Evolutionary conservation across 2,329 filamentous ascomycete species (phyloP).

Genomic region (Colletotrichum scovillei): DNA sequence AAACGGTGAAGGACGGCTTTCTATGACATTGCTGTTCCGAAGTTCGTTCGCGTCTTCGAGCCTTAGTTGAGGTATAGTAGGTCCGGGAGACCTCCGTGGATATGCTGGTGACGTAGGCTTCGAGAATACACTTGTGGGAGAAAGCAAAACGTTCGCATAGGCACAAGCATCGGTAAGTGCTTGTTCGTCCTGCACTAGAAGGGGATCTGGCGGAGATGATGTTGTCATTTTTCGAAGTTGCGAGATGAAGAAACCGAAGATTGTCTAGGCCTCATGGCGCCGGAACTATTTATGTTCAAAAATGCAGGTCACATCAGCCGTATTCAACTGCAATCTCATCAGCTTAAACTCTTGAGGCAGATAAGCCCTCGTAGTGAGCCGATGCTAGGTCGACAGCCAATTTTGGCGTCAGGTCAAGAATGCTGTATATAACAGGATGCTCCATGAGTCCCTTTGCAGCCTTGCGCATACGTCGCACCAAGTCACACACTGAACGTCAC

Average conservation of each 20-base stretch:
- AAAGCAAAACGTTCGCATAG: slow-evolving; percentile 7
- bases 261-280: neutral
- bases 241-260: neutral
- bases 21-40: neutral
- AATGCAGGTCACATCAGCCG: neutral
- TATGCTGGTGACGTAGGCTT: neutral
- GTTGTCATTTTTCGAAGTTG: neutral
- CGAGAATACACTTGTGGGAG: neutral
- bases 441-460: too few relatives aligned
- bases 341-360: too few relatives aligned
- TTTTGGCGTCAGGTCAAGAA: too few relatives aligned
- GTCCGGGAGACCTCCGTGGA: neutral
- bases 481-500: too few relatives aligned
- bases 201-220: neutral
- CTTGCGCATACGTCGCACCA: too few relatives aligned
- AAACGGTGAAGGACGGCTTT: neutral
- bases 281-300: too few relatives aligned
- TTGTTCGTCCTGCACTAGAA: neutral
- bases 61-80: neutral
- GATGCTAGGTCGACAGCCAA: too few relatives aligned
- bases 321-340: too few relatives aligned
- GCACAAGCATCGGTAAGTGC: neutral
- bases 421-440: too few relatives aligned
- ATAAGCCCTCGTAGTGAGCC: too few relatives aligned
- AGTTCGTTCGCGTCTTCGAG: neutral